These are phyloP conservation scores for Ettlia oleoabundans DNA, from an alignment of 139 green algal species.

Conservation along the genomic window DNA sequence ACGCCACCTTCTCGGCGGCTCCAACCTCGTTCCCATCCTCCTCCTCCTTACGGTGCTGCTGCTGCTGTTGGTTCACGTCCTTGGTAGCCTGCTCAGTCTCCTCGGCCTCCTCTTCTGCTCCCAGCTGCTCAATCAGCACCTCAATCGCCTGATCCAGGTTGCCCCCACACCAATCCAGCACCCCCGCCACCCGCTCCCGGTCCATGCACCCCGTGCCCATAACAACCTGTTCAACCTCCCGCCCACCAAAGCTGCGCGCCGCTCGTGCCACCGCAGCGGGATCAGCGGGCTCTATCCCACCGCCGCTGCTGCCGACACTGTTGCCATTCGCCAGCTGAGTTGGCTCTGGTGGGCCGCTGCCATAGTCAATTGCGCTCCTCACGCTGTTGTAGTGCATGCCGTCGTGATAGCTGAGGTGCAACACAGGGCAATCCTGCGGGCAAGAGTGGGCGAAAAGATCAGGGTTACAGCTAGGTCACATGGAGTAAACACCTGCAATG, in stretches of 20 bases:
- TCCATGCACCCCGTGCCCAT: slow-evolving; percentile 47
- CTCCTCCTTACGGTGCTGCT: too few species aligned
- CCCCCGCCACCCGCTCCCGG: slow-evolving; percentile 4
- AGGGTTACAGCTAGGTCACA: neutral
- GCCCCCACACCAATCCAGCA: slow-evolving; percentile 43
- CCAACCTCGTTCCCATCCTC: too few species aligned
- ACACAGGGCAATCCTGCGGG: slow-evolving; percentile 23
- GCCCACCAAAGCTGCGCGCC: slow-evolving; percentile 5
- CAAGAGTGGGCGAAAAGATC: neutral
- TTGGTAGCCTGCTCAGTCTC: neutral
- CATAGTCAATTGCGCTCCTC: slow-evolving; percentile 48
- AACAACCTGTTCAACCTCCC: slow-evolving; percentile 40
- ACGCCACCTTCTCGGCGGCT: too few species aligned
- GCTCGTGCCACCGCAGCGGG: neutral
- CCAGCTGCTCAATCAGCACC: slow-evolving; percentile 55
- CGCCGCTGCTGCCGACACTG: neutral
- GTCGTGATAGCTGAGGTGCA: slow-evolving; percentile 74
- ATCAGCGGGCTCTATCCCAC: too few species aligned
- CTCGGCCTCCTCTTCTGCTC: neutral
- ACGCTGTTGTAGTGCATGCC: slow-evolving; percentile 76
- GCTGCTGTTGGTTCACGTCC: slow-evolving; percentile 13
- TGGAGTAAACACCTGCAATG: neutral
- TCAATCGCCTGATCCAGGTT: slow-evolving; percentile 65
- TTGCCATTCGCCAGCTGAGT: slow-evolving; percentile 14
- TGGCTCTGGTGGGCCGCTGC: slow-evolving; percentile 31